phyloP scores from a whole-genome alignment of 768 basidiomycete genomes.

The Mycena maculata region DNA sequence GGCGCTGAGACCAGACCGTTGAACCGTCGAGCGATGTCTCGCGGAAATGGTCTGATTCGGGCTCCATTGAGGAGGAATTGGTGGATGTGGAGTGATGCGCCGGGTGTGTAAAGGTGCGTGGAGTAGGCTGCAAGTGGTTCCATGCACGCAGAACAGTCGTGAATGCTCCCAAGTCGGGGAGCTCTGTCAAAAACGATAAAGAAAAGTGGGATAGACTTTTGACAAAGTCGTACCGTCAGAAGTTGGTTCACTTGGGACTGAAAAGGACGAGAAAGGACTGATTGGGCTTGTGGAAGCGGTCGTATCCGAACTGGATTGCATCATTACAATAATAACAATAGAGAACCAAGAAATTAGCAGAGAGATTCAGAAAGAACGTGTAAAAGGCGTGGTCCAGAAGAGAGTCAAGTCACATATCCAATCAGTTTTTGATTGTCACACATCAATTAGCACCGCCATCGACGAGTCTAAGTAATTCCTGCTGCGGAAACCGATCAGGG shows the following conservation, averaged over 20 bases:
- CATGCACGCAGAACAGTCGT: slow-evolving; percentile 66
- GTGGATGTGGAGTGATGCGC: slow-evolving; percentile 33
- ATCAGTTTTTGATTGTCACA: no score
- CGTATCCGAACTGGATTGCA: slow-evolving; percentile 40
- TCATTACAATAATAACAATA: slow-evolving; percentile 31
- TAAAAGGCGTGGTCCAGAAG: slow-evolving; percentile 9
- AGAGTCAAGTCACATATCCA: slow-evolving; percentile 10
- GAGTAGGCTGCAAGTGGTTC: slow-evolving; percentile 51
- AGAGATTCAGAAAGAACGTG: slow-evolving; percentile 23
- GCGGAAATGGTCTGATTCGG: slow-evolving; percentile 38
- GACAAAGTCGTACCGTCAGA: slow-evolving; percentile 48
- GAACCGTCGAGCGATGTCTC: slow-evolving; percentile 49
- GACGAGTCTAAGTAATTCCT: no score
- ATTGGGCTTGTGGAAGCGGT: slow-evolving; percentile 36
- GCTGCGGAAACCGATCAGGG: no score
- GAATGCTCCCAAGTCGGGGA: slow-evolving; percentile 69
- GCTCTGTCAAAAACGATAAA: slow-evolving; percentile 51
- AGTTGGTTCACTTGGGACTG: slow-evolving; percentile 51
- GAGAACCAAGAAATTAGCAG: slow-evolving; percentile 15
- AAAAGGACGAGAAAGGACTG: slow-evolving; percentile 54
- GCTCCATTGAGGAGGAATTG: slow-evolving; percentile 28
- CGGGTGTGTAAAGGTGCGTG: slow-evolving; percentile 35
- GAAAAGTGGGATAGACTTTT: neutral
- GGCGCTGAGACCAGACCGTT: slow-evolving; percentile 59
- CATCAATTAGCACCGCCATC: no score